phyloP scores from a whole-genome alignment of 1,139 yeast species.

The Blastobotrys raffinosifermentans region DNA sequence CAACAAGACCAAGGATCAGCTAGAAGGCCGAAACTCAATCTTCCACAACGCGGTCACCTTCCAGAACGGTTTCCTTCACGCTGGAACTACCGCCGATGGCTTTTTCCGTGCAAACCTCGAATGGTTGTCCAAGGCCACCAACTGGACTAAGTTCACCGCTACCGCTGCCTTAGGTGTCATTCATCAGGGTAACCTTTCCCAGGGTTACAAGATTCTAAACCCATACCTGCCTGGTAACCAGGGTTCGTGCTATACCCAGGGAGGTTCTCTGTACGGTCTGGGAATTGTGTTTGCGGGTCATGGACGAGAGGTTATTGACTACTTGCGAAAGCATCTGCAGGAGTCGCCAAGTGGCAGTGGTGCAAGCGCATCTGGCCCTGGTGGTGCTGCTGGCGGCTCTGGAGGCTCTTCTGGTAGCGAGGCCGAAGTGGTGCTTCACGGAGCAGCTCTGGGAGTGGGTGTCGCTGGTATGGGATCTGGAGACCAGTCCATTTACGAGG shows the following conservation, averaged over 20 bases:
- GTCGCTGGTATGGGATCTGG: conserved; percentile 96
- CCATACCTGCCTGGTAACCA: conserved; percentile 89
- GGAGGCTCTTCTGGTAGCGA: conserved; percentile 57
- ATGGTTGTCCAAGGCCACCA: conserved; percentile 95
- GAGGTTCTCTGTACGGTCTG: conserved; percentile 91
- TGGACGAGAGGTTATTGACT: conserved; percentile 82
- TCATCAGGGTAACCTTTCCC: conserved; percentile 89
- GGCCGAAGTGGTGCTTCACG: conserved; percentile 84
- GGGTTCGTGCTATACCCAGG: conserved; percentile 68
- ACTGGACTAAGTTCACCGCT: conserved; percentile 97
- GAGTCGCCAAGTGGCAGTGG: conserved; percentile 39
- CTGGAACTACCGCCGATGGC: conserved; percentile 94
- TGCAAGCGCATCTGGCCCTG: conserved; percentile 37
- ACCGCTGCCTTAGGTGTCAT: conserved; percentile 98
- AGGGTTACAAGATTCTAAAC: conserved; percentile 78
- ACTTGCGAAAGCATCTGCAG: conserved; percentile 65
- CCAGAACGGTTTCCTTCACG: conserved; percentile 90
- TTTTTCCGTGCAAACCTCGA: conserved; percentile 87
- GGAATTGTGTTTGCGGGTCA: conserved; percentile 96
- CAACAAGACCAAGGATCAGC: conserved; percentile 69
- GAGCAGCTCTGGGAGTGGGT: conserved; percentile 94
- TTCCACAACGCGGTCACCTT: conserved; percentile 96
- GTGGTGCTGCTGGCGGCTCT: conserved; percentile 32
- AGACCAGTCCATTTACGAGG: conserved; percentile 68
- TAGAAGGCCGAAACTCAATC: conserved; percentile 90